phyloP scores from a whole-genome alignment of 164 flowering plant genomes.

The Tetracentron sinense region DNA sequence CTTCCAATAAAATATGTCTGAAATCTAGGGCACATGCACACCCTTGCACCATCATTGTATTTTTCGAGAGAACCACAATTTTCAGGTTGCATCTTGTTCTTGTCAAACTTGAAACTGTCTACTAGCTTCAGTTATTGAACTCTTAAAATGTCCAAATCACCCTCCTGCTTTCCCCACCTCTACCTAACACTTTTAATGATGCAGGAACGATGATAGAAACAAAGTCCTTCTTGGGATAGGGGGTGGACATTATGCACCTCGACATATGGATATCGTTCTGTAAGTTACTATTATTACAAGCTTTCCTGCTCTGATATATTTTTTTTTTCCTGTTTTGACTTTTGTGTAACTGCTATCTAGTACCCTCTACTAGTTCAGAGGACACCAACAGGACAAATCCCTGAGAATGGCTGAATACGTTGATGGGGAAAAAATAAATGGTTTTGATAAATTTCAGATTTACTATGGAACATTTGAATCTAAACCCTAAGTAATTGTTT shows the following conservation, averaged over 20 bases:
- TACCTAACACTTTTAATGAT: neutral
- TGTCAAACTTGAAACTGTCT: neutral
- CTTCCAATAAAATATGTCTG: no score
- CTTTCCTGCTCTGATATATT: neutral
- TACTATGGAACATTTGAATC: neutral
- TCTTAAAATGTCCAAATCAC: neutral
- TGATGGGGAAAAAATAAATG: neutral
- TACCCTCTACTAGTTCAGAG: neutral
- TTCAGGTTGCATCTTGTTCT: neutral
- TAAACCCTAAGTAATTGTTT: no score
- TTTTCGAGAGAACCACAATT: neutral
- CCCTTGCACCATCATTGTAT: neutral
- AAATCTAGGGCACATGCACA: no score
- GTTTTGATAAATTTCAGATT: neutral
- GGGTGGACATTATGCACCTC: slow-evolving; percentile 96
- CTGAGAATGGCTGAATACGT: neutral
- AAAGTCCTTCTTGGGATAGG: slow-evolving; percentile 89
- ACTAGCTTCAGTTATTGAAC: neutral
- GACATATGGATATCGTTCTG: slow-evolving; percentile 61
- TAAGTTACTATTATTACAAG: slow-evolving; percentile 15
- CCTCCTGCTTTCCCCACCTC: neutral
- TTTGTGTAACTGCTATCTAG: neutral
- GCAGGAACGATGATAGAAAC: slow-evolving; percentile 37
- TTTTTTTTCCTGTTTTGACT: no score
- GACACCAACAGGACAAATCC: neutral